These are phyloP conservation scores for Forsythia viridissima DNA, from an alignment of 257 asterid species.

Conservation along the genomic window DNA sequence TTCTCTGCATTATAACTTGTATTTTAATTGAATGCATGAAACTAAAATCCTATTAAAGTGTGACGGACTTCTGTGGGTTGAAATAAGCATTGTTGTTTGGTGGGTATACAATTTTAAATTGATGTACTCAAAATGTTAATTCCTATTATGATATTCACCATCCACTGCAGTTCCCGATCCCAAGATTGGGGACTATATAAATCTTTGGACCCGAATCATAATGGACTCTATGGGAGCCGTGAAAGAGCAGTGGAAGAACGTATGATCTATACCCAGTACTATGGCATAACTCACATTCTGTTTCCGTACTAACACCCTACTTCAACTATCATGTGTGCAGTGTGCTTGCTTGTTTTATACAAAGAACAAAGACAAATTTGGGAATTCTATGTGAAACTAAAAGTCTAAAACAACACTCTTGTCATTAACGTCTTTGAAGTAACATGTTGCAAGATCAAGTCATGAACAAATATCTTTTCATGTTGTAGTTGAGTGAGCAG, in stretches of 20 bases:
- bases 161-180: not conserved
- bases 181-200: not conserved
- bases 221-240: not conserved
- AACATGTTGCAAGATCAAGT: not conserved
- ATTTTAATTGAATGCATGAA: constrained; percentile 2
- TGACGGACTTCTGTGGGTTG: not conserved
- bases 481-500: constrained; percentile 68
- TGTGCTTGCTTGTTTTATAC: not conserved
- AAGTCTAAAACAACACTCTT: not conserved
- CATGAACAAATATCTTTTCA: constrained; percentile 17
- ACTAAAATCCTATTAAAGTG: constrained; percentile 5
- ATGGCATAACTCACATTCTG: not conserved
- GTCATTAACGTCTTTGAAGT: not conserved
- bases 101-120: not conserved
- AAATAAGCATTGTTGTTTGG: not conserved
- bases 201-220: not conserved
- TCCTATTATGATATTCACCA: not conserved
- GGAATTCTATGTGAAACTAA: not conserved
- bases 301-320: not conserved
- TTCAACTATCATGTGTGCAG: not conserved
- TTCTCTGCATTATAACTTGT: constrained; percentile 3
- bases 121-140: not conserved
- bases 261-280: not conserved
- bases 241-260: not conserved
- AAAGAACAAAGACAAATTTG: not conserved